Conservation (phyloP, 1,284 basidiomycete species). For the Taiwanofungus camphoratus region DNA sequence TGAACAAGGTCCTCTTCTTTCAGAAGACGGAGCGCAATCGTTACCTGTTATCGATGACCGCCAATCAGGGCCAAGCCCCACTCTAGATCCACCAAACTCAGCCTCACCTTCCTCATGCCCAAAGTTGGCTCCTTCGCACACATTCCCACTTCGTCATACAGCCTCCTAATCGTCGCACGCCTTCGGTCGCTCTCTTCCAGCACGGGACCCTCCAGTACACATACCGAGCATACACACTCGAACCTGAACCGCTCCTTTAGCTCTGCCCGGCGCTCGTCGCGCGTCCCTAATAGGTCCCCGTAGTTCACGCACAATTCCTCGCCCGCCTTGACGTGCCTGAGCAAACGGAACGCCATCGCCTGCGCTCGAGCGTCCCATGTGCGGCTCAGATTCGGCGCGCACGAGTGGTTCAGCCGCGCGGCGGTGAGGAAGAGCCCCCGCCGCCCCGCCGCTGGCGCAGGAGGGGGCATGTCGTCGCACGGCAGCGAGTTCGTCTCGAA, state of each 20-base stretch:
- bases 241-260: slow-evolving; percentile 49
- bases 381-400: slow-evolving; percentile 20
- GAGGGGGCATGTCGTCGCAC: slow-evolving; percentile 9
- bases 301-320: slow-evolving; percentile 60
- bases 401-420: slow-evolving; percentile 23
- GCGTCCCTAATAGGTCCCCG: slow-evolving; percentile 37
- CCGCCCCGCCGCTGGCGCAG: neutral
- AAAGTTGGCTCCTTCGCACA: slow-evolving; percentile 21
- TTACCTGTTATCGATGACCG: too few relatives aligned
- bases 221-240: slow-evolving; percentile 42
- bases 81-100: neutral
- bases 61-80: too few relatives aligned
- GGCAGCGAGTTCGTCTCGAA: slow-evolving; percentile 23
- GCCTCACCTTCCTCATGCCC: slow-evolving; percentile 19
- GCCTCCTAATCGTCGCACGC: slow-evolving; percentile 13
- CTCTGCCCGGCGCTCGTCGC: slow-evolving; percentile 32
- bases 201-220: slow-evolving; percentile 19
- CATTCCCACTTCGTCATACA: slow-evolving; percentile 18
- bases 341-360: slow-evolving; percentile 18
- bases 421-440: slow-evolving; percentile 21
- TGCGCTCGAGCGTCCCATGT: slow-evolving; percentile 16
- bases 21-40: slow-evolving; percentile 17
- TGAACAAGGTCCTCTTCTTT: slow-evolving; percentile 19
- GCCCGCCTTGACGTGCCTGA: slow-evolving; percentile 35
- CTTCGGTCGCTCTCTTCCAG: slow-evolving; percentile 17